phyloP scores from a whole-genome alignment of 108 stramenopile genomes.

The Nitzschia putrida region DNA sequence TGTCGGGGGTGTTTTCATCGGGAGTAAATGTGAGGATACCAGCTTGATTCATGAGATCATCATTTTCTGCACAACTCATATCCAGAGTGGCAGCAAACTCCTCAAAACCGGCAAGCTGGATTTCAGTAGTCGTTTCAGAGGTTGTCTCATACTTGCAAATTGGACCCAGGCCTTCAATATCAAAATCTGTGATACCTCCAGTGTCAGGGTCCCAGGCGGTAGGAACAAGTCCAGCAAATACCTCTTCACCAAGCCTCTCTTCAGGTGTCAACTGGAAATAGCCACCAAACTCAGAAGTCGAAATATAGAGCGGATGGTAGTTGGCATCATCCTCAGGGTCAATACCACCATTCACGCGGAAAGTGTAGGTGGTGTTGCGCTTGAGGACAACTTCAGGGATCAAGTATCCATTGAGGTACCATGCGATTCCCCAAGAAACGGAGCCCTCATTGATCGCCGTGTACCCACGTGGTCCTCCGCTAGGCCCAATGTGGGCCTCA shows the following conservation, averaged over 20 bases:
- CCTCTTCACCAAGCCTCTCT: constrained; percentile 8
- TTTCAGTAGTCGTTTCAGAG: not conserved
- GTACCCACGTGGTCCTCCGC: constrained; percentile 32
- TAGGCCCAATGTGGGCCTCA: constrained; percentile 20
- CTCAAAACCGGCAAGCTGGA: not conserved
- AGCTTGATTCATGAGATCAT: not conserved
- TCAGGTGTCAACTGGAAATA: constrained; percentile 15
- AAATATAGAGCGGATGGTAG: constrained; percentile 23
- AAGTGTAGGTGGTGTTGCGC: constrained; percentile 33
- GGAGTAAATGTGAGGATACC: constrained; percentile 25
- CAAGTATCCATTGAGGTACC: constrained; percentile 33
- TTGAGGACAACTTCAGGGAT: constrained; percentile 25
- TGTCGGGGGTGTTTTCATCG: constrained; percentile 22
- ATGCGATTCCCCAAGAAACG: constrained; percentile 32
- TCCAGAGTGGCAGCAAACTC: constrained; percentile 19
- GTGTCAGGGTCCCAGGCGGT: constrained; percentile 5
- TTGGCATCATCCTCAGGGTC: not conserved
- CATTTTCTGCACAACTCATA: constrained; percentile 10
- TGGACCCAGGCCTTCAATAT: constrained; percentile 10
- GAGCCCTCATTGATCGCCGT: constrained; percentile 16
- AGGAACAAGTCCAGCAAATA: constrained; percentile 17
- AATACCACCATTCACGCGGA: constrained; percentile 26
- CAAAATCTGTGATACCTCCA: constrained; percentile 8
- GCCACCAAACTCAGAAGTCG: constrained; percentile 7
- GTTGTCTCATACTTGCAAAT: constrained; percentile 21